phyloP scores from a whole-genome alignment of 2,329 filamentous ascomycete genomes.

The Massarina eburnea region DNA sequence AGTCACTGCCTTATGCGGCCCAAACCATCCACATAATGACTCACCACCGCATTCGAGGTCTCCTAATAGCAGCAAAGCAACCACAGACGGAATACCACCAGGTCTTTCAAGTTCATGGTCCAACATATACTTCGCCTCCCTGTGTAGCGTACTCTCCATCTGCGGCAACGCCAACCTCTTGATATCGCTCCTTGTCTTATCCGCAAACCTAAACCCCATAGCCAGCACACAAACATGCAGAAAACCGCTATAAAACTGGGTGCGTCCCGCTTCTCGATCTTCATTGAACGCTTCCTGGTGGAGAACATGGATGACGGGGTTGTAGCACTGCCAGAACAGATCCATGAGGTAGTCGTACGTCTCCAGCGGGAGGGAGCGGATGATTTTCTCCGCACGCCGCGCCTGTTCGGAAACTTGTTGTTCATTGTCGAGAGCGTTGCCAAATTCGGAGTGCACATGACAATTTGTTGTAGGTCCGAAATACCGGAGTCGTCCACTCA shows the following conservation, averaged over 20 bases:
- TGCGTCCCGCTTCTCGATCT: conserved; percentile 49
- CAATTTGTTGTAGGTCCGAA: conserved; percentile 58
- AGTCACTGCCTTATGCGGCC: not conserved
- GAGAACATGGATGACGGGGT: conserved; percentile 52
- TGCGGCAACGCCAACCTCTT: conserved; percentile 50
- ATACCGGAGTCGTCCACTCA: conserved; percentile 54
- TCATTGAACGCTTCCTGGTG: conserved; percentile 54
- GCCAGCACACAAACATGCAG: conserved; percentile 56
- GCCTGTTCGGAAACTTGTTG: conserved; percentile 51
- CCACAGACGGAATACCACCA: conserved; percentile 56
- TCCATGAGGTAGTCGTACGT: conserved; percentile 58
- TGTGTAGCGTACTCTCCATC: conserved; percentile 56
- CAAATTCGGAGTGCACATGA: conserved; percentile 51
- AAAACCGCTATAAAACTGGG: conserved; percentile 56
- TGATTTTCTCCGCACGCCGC: conserved; percentile 51
- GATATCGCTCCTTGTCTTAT: conserved; percentile 53
- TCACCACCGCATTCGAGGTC: conserved; percentile 54
- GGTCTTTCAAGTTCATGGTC: conserved; percentile 56
- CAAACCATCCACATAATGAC: not conserved
- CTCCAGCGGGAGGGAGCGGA: conserved; percentile 48
- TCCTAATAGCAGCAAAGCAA: conserved; percentile 55
- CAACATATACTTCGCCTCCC: conserved; percentile 58
- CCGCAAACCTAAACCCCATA: conserved; percentile 56
- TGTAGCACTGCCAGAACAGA: conserved; percentile 57
- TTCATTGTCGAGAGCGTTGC: conserved; percentile 38